Evolutionary conservation across 208 protist species (phyloP).

Genomic region (Perkinsela sp.): DNA sequence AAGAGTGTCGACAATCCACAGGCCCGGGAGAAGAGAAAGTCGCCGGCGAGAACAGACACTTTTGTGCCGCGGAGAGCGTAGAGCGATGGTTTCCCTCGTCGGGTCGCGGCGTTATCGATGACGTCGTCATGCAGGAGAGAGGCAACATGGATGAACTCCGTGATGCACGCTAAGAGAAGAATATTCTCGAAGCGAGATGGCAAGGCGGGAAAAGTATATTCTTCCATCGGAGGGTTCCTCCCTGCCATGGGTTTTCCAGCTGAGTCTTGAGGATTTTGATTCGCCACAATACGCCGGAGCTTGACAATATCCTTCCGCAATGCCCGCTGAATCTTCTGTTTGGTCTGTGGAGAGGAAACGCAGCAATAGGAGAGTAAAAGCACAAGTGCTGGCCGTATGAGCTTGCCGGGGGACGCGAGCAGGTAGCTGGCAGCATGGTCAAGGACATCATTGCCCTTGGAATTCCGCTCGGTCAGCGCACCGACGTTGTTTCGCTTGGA

Average conservation of each 20-base stretch:
- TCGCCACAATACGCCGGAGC: too few species aligned
- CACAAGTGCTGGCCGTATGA: conserved; percentile 42
- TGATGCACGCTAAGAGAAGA: conserved; percentile 62
- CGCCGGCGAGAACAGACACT: conserved; percentile 61
- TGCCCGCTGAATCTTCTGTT: conserved; percentile 8
- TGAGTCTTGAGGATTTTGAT: too few species aligned
- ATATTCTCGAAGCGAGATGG: conserved; percentile 23
- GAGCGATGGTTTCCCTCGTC: conserved; percentile 44
- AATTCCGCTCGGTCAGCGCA: neutral
- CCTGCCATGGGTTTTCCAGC: conserved; percentile 1
- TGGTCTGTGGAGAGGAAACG: conserved; percentile 15
- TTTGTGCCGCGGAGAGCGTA: conserved; percentile 49
- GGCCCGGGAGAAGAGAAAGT: conserved; percentile 68
- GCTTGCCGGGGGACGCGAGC: conserved; percentile 20
- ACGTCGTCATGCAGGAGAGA: conserved; percentile 84
- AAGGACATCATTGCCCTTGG: conserved; percentile 29
- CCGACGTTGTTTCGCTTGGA: neutral
- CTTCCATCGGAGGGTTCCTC: conserved; percentile 1
- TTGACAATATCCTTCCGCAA: conserved; percentile 7
- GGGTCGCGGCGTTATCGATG: conserved; percentile 65
- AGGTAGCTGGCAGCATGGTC: conserved; percentile 40
- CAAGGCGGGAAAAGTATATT: conserved; percentile 18
- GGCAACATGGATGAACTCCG: conserved; percentile 80
- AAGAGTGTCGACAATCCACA: conserved; percentile 50
- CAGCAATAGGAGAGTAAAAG: conserved; percentile 33